Percentiles rank a stretch among this genome's conserved stretches.
Conservation (phyloP, 495 filamentous ascomycete species). For the Xanthoparmelia taractica region DNA sequence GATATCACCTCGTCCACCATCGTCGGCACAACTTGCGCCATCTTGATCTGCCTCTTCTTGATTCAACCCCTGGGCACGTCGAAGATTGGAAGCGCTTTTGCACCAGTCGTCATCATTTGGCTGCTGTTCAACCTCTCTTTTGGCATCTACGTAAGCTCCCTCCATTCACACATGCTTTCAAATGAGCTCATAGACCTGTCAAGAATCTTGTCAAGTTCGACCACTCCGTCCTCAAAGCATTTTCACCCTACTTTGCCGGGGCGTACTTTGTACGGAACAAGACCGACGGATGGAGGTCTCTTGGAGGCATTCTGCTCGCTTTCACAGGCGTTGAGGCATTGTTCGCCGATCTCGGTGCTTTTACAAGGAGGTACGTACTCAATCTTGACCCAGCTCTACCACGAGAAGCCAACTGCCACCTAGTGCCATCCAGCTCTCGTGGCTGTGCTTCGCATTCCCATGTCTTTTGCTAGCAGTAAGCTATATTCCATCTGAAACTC, state of each 20-base stretch:
- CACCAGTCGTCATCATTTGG: slow-evolving; percentile 69
- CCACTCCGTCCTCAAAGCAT: slow-evolving; percentile 58
- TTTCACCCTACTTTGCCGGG: slow-evolving; percentile 58
- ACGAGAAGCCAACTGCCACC: neutral
- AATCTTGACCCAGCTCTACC: neutral
- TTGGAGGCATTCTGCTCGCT: slow-evolving; percentile 62
- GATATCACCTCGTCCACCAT: slow-evolving; percentile 44
- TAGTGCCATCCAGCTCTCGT: slow-evolving; percentile 56
- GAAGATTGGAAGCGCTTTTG: slow-evolving; percentile 56
- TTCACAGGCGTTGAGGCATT: slow-evolving; percentile 71
- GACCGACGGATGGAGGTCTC: slow-evolving; percentile 54
- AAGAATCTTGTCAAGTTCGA: slow-evolving; percentile 56
- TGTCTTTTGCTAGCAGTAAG: slow-evolving; percentile 54
- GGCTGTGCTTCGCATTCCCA: slow-evolving; percentile 56
- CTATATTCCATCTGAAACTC: neutral
- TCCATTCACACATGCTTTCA: neutral
- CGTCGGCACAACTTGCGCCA: slow-evolving; percentile 59
- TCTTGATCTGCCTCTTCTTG: slow-evolving; percentile 58
- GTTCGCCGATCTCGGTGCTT: slow-evolving; percentile 68
- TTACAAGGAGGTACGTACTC: slow-evolving; percentile 37
- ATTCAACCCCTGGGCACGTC: slow-evolving; percentile 65
- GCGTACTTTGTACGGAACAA: slow-evolving; percentile 55
- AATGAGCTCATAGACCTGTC: slow-evolving; percentile 14
- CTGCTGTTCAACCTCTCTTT: slow-evolving; percentile 57
- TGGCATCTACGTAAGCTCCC: slow-evolving; percentile 53